Evolutionary conservation across 169 alveolate species (phyloP).

Genomic region (Plasmodium inui): DNA sequence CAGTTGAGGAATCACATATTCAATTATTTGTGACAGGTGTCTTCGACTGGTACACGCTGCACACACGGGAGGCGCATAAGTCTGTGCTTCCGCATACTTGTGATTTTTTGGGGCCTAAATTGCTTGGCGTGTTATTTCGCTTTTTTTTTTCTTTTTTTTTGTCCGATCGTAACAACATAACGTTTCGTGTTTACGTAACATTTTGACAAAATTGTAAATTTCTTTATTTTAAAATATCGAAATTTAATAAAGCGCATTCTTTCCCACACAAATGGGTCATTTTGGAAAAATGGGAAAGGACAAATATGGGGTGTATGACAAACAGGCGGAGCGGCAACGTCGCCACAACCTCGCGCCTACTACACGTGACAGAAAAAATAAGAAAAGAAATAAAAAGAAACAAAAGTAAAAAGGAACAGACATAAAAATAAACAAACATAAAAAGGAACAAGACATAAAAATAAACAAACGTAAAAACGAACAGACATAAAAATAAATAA

Average conservation of each 20-base stretch:
- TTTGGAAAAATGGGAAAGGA: not conserved
- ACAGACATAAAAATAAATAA: not conserved
- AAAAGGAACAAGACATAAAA: not conserved
- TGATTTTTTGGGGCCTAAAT: not conserved
- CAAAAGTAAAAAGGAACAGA: not conserved
- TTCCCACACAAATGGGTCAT: not conserved
- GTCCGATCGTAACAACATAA: not conserved
- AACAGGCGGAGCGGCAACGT: not conserved
- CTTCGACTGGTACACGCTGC: not conserved
- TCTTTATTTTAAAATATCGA: not conserved
- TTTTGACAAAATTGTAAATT: not conserved
- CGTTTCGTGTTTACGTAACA: not conserved
- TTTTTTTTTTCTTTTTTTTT: not conserved
- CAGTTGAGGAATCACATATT: conserved; percentile 17
- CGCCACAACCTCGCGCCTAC: not conserved
- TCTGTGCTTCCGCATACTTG: not conserved
- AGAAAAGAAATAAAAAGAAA: no score
- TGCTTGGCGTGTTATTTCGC: not conserved
- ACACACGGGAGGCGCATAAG: not conserved
- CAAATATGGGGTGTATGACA: not conserved
- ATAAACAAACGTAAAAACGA: not conserved
- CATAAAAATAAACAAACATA: not conserved
- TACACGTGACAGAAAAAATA: not conserved
- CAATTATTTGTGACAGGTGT: conserved; percentile 17
- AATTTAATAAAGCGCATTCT: not conserved